Conservation (phyloP, 2,329 filamentous ascomycete genomes). For the Penicillium vulpinum region DNA sequence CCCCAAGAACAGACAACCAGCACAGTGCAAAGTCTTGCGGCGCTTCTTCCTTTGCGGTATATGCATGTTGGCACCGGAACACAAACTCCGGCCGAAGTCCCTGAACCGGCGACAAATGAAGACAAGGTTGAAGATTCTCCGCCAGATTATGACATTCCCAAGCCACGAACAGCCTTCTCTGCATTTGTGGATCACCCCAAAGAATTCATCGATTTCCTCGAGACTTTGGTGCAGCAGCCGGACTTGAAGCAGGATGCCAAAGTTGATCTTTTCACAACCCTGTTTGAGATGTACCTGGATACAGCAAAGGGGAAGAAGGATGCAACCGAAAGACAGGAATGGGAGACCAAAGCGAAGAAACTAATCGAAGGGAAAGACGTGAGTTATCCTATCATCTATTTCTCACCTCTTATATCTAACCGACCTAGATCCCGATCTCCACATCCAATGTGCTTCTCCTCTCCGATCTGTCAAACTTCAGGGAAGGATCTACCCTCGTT, state of each 20-base stretch:
- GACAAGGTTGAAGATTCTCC: slow-evolving; percentile 39
- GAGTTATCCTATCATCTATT: slow-evolving; percentile 6
- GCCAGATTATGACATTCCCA: slow-evolving; percentile 72
- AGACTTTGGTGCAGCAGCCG: slow-evolving; percentile 76
- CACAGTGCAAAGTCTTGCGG: slow-evolving; percentile 82
- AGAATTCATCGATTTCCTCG: slow-evolving; percentile 88
- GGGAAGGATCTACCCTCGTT: slow-evolving; percentile 85
- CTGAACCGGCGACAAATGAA: slow-evolving; percentile 30
- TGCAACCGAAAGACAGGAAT: slow-evolving; percentile 66
- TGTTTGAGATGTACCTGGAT: slow-evolving; percentile 98
- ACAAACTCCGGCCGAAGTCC: slow-evolving; percentile 30
- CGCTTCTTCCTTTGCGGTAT: slow-evolving; percentile 79
- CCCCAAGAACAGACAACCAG: slow-evolving; percentile 58
- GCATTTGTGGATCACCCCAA: slow-evolving; percentile 93
- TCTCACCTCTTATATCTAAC: slow-evolving; percentile 12
- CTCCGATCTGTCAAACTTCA: slow-evolving; percentile 87
- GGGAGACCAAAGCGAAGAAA: slow-evolving; percentile 87
- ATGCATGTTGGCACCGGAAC: slow-evolving; percentile 64
- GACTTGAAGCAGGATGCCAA: slow-evolving; percentile 72
- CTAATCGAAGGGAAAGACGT: slow-evolving; percentile 79
- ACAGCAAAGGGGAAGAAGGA: slow-evolving; percentile 76
- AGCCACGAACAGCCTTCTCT: slow-evolving; percentile 86
- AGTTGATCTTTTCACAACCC: slow-evolving; percentile 84
- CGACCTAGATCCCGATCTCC: slow-evolving; percentile 68
- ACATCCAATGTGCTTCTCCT: slow-evolving; percentile 91